phyloP scores from a whole-genome alignment of 768 basidiomycete genomes.

The Tylopilus subfusipes region DNA sequence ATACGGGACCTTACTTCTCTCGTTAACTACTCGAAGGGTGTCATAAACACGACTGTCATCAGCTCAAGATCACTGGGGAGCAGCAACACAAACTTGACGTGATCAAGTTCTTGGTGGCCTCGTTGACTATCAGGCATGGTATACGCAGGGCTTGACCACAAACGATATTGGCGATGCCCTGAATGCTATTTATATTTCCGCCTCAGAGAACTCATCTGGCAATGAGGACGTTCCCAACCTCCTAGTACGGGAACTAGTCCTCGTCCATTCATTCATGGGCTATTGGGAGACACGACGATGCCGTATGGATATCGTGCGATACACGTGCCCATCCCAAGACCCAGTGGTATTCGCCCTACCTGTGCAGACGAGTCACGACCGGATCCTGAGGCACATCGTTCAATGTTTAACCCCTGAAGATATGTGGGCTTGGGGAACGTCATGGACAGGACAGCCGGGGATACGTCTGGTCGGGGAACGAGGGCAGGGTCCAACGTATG shows the following conservation, averaged over 20 bases:
- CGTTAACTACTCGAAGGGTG: conserved; percentile 8
- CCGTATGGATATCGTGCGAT: background rate
- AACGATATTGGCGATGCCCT: conserved; percentile 21
- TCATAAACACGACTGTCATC: conserved; percentile 1
- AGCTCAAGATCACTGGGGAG: background rate
- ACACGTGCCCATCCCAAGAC: conserved; percentile 3
- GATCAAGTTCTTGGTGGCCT: conserved; percentile 15
- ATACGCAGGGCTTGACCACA: conserved; percentile 9
- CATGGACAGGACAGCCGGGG: background rate
- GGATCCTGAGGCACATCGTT: too few relatives aligned
- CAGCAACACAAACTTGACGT: conserved; percentile 1
- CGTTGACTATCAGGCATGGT: conserved; percentile 1
- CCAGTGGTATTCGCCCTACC: background rate
- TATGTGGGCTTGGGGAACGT: background rate
- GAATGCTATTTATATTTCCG: conserved; percentile 7
- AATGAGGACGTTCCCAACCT: background rate
- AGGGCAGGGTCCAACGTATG: background rate
- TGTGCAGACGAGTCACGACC: background rate
- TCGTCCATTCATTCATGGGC: background rate
- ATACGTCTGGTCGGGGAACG: background rate
- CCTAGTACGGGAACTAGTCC: conserved; percentile 1
- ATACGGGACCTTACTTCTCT: too few relatives aligned
- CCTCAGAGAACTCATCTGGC: background rate
- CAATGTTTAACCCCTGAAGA: too few relatives aligned
- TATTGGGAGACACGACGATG: background rate